Evolutionary conservation across 345 rosid species (phyloP).

Genomic region (Euphorbia tirucalli): DNA sequence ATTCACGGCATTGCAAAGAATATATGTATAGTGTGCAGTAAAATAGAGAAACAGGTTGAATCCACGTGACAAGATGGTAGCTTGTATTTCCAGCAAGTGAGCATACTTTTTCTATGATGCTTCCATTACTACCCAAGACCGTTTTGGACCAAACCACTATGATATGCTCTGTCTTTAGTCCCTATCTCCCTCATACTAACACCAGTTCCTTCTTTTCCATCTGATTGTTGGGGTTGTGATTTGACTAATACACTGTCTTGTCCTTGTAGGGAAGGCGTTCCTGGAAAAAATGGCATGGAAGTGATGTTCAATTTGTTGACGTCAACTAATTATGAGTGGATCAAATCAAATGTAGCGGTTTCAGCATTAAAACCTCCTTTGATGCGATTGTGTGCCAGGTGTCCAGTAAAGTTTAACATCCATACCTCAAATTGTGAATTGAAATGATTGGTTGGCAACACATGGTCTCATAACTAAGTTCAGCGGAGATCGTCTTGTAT

Average conservation of each 20-base stretch:
- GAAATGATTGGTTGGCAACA: background rate
- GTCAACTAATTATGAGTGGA: slow-evolving; percentile 51
- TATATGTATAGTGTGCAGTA: too few relatives aligned
- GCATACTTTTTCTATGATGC: background rate
- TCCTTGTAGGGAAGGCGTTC: slow-evolving; percentile 43
- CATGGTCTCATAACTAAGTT: too few relatives aligned
- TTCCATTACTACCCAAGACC: background rate
- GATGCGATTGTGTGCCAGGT: slow-evolving; percentile 87
- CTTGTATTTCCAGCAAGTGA: too few relatives aligned
- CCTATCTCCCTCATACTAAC: background rate
- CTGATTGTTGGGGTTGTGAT: background rate
- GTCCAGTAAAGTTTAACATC: slow-evolving; percentile 2
- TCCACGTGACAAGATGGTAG: background rate
- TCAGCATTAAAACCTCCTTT: slow-evolving; percentile 60
- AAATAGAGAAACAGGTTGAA: background rate
- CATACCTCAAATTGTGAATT: background rate
- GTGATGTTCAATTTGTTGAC: slow-evolving; percentile 57
- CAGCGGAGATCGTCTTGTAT: too few relatives aligned
- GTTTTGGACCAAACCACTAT: background rate
- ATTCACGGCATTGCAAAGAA: too few relatives aligned
- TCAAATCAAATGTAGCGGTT: slow-evolving; percentile 41
- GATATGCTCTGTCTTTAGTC: slow-evolving; percentile 3
- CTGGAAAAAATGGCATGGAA: slow-evolving; percentile 68
- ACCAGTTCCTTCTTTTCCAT: background rate
- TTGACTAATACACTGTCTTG: slow-evolving; percentile 1